Evolutionary conservation across 2,329 filamentous ascomycete species (phyloP), one percentile per base, ranked within the genome.

Genomic region (Aaosphaeria pasadenensis): DNA sequence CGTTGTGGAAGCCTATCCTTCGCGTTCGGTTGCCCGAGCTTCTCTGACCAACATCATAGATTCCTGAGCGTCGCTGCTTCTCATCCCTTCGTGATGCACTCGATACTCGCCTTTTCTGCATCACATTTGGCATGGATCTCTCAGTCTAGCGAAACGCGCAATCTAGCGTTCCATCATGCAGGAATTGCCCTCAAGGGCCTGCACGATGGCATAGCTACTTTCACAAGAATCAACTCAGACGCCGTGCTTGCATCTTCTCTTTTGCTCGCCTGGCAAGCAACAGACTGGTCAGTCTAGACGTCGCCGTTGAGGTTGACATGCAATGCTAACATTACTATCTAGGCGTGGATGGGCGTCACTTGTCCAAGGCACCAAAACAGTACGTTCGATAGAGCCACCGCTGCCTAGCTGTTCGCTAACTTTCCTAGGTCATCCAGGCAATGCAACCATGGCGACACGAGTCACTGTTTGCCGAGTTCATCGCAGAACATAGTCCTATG

Each of bases 361-460:
- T 51, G 94, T 96, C 78, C 88, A 92, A 64, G 92, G 91, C 50
- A 91, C 91, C 51, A 90, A 88, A 47, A 91, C 89, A 47, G 90
- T 91, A 82, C 74, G 86, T 77, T 41, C n/a, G 29, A 35, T 30
- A 24, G n/a, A 36, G 6, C 5, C 39, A 7, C 24, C 13, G 9
- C 43, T 11, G 11, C 2, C 41, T 43, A 30, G 31, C 9, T 9
- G 17, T 11, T 40, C 24, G 11, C 33, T n/a, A 36, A 9, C 33
- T 40, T 36, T n/a, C 33, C 33, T 36, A 91, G 87, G 85, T 97
- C 45, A 87, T 96, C 57, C 85, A 90, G 61, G 87, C 89, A 39
- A 97, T 97, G 91, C 88, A 91, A 55, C 80, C 84, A 11, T 95
- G 89, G 91, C 90, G 90, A 70, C 85, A 95, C 60, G 87, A 95